Percentiles rank a stretch among this genome's conserved stretches.
phyloP scores from a whole-genome alignment of 768 basidiomycete species.

The button mushroom (Agaricus bisporus) region DNA sequence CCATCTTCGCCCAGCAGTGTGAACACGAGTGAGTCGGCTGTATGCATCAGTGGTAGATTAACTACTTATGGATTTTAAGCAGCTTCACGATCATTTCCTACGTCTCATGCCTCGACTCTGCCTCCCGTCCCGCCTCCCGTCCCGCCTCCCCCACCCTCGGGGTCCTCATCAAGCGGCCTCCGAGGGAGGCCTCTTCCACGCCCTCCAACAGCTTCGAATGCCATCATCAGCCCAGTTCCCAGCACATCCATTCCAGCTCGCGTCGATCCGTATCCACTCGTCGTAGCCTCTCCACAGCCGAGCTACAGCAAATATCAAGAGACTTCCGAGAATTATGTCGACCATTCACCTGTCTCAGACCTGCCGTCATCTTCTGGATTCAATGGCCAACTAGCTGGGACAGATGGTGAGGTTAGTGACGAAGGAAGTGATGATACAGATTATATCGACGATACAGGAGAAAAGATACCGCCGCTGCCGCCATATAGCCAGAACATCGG shows the following conservation, averaged over 20 bases:
- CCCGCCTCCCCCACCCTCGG: neutral
- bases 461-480: slow-evolving; percentile 1
- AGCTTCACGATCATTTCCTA: neutral
- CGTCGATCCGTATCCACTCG: neutral
- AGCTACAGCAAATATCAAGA: neutral
- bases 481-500: neutral
- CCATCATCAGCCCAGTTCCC: slow-evolving; percentile 1
- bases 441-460: slow-evolving; percentile 7
- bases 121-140: neutral
- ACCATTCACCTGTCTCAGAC: neutral
- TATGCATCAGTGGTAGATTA: neutral
- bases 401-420: neutral
- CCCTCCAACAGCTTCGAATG: neutral
- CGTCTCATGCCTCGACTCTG: neutral
- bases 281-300: neutral
- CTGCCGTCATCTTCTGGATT: neutral
- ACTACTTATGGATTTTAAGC: neutral
- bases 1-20: slow-evolving; percentile 7
- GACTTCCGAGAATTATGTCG: neutral
- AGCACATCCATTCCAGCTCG: neutral
- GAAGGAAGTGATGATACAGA: neutral
- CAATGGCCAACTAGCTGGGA: neutral
- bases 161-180: neutral
- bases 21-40: neutral
- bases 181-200: slow-evolving; percentile 3